Conservation (phyloP, 106 monocot species). For the Acorus calamus region DNA sequence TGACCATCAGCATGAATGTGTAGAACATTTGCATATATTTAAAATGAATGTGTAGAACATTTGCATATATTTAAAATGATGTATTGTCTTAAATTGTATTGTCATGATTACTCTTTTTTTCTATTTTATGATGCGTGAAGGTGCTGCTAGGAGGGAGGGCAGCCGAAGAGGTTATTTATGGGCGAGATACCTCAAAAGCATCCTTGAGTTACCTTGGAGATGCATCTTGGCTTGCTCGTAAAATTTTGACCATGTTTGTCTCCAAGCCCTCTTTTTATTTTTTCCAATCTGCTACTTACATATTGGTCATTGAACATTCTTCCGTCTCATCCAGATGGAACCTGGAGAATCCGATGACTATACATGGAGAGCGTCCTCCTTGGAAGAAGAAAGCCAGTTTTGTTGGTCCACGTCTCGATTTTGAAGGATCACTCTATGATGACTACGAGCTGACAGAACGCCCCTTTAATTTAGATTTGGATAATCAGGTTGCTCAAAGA, state of each 20-base stretch:
- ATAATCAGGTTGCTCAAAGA: conserved; percentile 59
- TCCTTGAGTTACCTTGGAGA: conserved; percentile 72
- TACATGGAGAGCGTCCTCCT: conserved; percentile 70
- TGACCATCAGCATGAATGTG: too few relatives aligned
- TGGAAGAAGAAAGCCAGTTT: conserved; percentile 55
- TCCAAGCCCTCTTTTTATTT: conserved; percentile 2
- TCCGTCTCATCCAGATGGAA: conserved; percentile 50
- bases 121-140: conserved; percentile 10
- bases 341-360: conserved; percentile 76
- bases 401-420: conserved; percentile 69
- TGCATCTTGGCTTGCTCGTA: conserved; percentile 84
- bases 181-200: conserved; percentile 69
- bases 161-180: conserved; percentile 78
- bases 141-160: conserved; percentile 77
- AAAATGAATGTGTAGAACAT: too few relatives aligned
- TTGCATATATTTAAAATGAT: too few relatives aligned
- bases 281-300: not conserved
- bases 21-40: too few relatives aligned
- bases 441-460: conserved; percentile 59
- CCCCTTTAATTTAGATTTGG: conserved; percentile 59
- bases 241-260: conserved; percentile 53
- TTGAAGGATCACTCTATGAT: conserved; percentile 75
- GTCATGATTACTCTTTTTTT: too few relatives aligned
- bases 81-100: too few relatives aligned
- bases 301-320: not conserved